Evolutionary conservation across 2,329 filamentous ascomycete genomes (phyloP).

Genomic region (Colletotrichum horii): DNA sequence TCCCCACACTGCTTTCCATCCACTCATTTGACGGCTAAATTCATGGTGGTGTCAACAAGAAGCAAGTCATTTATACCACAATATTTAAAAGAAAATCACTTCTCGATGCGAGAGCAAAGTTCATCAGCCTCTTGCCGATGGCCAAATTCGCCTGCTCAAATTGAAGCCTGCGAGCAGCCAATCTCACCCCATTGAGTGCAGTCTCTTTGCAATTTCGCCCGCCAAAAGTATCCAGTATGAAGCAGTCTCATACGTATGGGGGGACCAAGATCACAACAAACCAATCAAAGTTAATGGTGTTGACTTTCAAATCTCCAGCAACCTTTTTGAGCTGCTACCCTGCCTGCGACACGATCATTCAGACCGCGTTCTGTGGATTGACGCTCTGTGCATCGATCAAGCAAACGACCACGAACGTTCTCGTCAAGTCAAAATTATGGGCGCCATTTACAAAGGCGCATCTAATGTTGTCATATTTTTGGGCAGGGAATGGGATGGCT

Average conservation of each 20-base stretch:
- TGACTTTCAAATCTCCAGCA: not conserved
- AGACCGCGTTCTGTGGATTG: not conserved
- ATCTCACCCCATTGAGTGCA: not conserved
- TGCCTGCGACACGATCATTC: not conserved
- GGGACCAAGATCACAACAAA: accelerated
- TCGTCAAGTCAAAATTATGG: not conserved
- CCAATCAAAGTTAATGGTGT: not conserved
- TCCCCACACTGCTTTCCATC: not conserved
- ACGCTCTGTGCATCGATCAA: not conserved
- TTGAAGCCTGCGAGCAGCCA: not conserved
- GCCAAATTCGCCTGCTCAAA: not conserved
- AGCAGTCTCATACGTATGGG: not conserved
- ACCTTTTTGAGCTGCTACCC: not conserved
- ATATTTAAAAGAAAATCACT: not conserved
- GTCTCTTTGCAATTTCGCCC: not conserved
- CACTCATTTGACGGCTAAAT: not conserved
- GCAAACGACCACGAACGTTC: too few relatives aligned
- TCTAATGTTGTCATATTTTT: not conserved
- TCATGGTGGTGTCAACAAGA: too few relatives aligned
- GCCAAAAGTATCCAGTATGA: not conserved
- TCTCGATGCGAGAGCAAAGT: not conserved
- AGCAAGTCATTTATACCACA: not conserved
- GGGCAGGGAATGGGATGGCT: not conserved
- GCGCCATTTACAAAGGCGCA: not conserved
- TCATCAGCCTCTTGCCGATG: not conserved